Evolutionary conservation across 495 filamentous ascomycete species (phyloP), one percentile per base, ranked within the genome.

Genomic region (Jackrogersella multiformis): DNA sequence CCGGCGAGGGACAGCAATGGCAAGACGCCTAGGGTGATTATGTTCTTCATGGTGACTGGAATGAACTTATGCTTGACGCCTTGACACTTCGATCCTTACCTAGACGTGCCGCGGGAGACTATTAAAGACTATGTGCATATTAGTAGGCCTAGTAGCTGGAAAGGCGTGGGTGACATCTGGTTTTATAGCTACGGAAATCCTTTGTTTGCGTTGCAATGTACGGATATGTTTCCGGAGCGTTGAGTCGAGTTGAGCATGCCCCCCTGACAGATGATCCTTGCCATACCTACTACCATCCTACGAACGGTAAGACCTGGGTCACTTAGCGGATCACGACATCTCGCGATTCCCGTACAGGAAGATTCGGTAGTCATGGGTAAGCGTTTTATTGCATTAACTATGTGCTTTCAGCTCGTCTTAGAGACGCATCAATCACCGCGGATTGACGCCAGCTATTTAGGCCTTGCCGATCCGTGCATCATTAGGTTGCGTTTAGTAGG

Each of bases 251-350:
- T 20, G 44, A 52, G 42, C 60, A 44, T 56, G 66, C 16, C 51
- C 61, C n/a, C 59, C 61, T 54, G 56, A 55, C 67, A 58, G 61
- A 65, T 70, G 67, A 70, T 70, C 67, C 61, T 32, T 70, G 61
- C 61, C 42, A 24, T 6, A 26, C n/a, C 26, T 26, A 5, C 26
- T 28, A 56, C 35, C 15, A 65, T 70, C 49, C 42, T 56, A 34
- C 23, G 26, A 54, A 61, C 62, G 67, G 67, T 61, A 70, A 58
- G 61, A 32, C 10, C 39, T 53, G 28, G 65, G 66, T 69, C 66
- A 65, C 67, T 70, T 65, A 61, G 67, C 67, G 23, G 61, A 70
- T 70, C 61, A 65, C 67, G 67, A 70, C 67, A 70, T 70, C 51
- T 65, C 56, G 56, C 56, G 49, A 56, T 46, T 46, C 46, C 54